These are phyloP conservation scores for Skeletonema menzelii DNA, from an alignment of 108 stramenopile species.

Conservation along the genomic window DNA sequence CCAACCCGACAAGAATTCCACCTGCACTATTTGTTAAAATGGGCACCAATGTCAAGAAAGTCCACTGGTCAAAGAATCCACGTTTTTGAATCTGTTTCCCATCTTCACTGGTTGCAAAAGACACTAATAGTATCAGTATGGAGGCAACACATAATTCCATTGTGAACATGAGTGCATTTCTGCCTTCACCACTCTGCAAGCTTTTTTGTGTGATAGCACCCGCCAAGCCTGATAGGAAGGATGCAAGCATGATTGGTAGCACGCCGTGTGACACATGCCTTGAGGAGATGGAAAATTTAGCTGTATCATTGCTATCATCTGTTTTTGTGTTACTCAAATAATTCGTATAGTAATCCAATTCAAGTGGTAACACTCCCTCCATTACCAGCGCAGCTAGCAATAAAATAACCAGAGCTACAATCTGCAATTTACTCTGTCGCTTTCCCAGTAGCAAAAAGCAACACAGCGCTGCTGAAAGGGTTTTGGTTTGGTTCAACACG, in stretches of 20 bases:
- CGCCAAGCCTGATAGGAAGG: conserved; percentile 86
- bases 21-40: conserved; percentile 87
- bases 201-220: conserved; percentile 91
- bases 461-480: conserved; percentile 90
- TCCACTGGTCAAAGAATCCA: conserved; percentile 86
- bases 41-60: conserved; percentile 68
- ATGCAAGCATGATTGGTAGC: conserved; percentile 75
- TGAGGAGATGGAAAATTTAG: conserved; percentile 19
- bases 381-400: conserved; percentile 78
- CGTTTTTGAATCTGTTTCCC: conserved; percentile 56
- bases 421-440: conserved; percentile 77
- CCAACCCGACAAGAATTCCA: conserved; percentile 93
- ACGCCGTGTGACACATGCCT: conserved; percentile 78
- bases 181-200: conserved; percentile 66
- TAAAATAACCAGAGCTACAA: conserved; percentile 83
- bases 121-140: conserved; percentile 51
- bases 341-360: conserved; percentile 23
- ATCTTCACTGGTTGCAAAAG: conserved; percentile 54
- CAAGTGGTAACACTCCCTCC: conserved; percentile 56
- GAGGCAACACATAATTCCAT: conserved; percentile 85
- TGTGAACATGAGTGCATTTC: conserved; percentile 87
- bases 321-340: conserved; percentile 1
- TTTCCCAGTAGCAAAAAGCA: conserved; percentile 90
- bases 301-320: background rate
- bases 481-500: conserved; percentile 97